Evolutionary conservation across 2,329 filamentous ascomycete species (phyloP).

Genomic region (Monilinia vaccinii-corymbosi): DNA sequence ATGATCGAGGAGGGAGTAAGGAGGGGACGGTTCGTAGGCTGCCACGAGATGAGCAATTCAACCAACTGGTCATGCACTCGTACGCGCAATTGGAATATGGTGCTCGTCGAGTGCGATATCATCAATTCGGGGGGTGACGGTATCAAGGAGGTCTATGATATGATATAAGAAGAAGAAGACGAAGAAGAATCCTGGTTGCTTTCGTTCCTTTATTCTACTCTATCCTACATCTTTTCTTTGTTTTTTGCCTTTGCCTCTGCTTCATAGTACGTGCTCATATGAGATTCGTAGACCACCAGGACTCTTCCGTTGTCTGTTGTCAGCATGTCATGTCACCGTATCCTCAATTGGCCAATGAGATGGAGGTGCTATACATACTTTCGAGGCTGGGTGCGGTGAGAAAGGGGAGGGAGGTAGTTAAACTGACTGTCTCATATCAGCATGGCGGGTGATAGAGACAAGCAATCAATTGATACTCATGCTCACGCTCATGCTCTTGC

Average conservation of each 20-base stretch:
- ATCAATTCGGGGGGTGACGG: no score
- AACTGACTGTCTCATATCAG: no score
- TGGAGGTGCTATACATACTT: background rate
- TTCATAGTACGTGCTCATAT: background rate
- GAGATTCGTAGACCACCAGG: background rate
- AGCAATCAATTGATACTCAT: background rate
- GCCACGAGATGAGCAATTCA: constrained; percentile 11
- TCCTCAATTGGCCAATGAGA: constrained; percentile 1
- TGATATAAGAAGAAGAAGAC: no score
- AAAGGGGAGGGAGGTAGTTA: background rate
- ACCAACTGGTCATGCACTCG: constrained; percentile 11
- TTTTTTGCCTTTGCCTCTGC: no score
- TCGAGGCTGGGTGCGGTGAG: background rate
- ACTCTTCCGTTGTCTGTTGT: background rate
- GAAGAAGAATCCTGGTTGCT: no score
- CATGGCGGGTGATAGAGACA: background rate
- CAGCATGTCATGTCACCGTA: background rate
- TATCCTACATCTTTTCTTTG: no score
- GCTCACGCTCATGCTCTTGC: background rate
- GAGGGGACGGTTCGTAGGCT: constrained; percentile 9
- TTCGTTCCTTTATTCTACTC: no score
- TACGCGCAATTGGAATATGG: constrained; percentile 9
- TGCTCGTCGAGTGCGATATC: no score
- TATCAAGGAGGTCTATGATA: no score
- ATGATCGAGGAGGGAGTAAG: background rate